Evolutionary conservation across 2,329 filamentous ascomycete genomes (phyloP).

Genomic region (Geoglossum cookeanum): DNA sequence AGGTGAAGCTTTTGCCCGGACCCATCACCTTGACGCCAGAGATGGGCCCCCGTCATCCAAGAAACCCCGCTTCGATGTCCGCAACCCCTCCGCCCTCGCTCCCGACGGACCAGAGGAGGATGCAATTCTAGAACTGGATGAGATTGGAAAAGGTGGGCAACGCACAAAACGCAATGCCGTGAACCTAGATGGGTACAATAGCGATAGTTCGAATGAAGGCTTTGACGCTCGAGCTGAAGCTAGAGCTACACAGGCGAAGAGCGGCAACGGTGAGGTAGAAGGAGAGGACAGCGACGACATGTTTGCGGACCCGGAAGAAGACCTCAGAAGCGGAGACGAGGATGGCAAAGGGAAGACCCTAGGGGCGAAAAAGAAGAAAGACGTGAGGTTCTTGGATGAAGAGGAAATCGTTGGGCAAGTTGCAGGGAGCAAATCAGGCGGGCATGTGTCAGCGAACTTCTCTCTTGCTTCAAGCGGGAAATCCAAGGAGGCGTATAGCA

Average conservation of each 20-base stretch:
- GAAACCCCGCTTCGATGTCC: slow-evolving; percentile 80
- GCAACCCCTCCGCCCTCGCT: slow-evolving; percentile 83
- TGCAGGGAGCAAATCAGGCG: slow-evolving; percentile 50
- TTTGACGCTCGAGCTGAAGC: slow-evolving; percentile 57
- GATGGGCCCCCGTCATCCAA: slow-evolving; percentile 35
- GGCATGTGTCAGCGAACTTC: slow-evolving; percentile 42
- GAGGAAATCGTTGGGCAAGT: slow-evolving; percentile 67
- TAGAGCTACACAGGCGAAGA: slow-evolving; percentile 29
- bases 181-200: slow-evolving; percentile 93
- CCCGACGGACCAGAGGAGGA: slow-evolving; percentile 62
- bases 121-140: slow-evolving; percentile 70
- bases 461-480: slow-evolving; percentile 35
- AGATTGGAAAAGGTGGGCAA: slow-evolving; percentile 57
- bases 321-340: slow-evolving; percentile 33
- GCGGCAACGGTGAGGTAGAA: slow-evolving; percentile 22
- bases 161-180: slow-evolving; percentile 81
- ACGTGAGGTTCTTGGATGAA: slow-evolving; percentile 38
- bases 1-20: slow-evolving; percentile 62
- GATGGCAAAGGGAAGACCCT: slow-evolving; percentile 32
- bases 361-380: slow-evolving; percentile 42
- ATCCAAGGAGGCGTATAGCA: slow-evolving; percentile 22
- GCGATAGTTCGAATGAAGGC: slow-evolving; percentile 77
- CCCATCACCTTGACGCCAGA: slow-evolving; percentile 34
- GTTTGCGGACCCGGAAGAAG: slow-evolving; percentile 56
- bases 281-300: slow-evolving; percentile 57